These are phyloP conservation scores for Coniosporium apollinis DNA, from an alignment of 495 filamentous ascomycete species.

Conservation along the genomic window DNA sequence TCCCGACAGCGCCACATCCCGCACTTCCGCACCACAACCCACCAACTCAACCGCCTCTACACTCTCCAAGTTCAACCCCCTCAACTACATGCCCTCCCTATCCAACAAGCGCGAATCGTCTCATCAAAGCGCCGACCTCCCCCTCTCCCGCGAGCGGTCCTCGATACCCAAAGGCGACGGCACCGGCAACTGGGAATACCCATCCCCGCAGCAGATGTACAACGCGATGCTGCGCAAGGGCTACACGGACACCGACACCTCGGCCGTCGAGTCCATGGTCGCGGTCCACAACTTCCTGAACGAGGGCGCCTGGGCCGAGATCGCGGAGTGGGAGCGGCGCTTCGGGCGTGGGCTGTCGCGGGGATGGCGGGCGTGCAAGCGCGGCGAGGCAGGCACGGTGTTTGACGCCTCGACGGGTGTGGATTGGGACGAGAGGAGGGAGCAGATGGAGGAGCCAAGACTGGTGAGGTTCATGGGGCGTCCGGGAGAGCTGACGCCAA, in stretches of 20 bases:
- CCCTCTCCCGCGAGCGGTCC: conserved; percentile 60
- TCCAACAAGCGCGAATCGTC: conserved; percentile 54
- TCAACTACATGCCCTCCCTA: conserved; percentile 93
- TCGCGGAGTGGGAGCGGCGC: conserved; percentile 75
- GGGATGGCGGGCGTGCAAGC: conserved; percentile 59
- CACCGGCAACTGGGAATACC: conserved; percentile 82
- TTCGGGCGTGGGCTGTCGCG: conserved; percentile 53
- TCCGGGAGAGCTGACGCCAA: conserved; percentile 78
- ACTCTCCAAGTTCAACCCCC: conserved; percentile 64
- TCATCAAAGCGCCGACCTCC: conserved; percentile 53
- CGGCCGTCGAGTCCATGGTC: conserved; percentile 94
- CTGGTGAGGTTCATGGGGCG: conserved; percentile 76
- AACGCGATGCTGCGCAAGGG: conserved; percentile 93
- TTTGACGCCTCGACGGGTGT: conserved; percentile 24
- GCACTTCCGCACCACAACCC: conserved; percentile 30
- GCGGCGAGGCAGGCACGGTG: conserved; percentile 49
- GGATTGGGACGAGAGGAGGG: conserved; percentile 23
- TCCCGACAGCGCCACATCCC: conserved; percentile 29
- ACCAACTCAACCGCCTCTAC: conserved; percentile 21
- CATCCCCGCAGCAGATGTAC: conserved; percentile 98
- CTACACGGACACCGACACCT: conserved; percentile 80
- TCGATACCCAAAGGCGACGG: conserved; percentile 73
- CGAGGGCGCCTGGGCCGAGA: conserved; percentile 91
- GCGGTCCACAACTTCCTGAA: conserved; percentile 96
- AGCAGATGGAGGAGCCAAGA: conserved; percentile 36